Percentiles rank a stretch among this genome's conserved stretches.
Conservation (phyloP, 129 eudicot species). For the Lactuca sativa region DNA sequence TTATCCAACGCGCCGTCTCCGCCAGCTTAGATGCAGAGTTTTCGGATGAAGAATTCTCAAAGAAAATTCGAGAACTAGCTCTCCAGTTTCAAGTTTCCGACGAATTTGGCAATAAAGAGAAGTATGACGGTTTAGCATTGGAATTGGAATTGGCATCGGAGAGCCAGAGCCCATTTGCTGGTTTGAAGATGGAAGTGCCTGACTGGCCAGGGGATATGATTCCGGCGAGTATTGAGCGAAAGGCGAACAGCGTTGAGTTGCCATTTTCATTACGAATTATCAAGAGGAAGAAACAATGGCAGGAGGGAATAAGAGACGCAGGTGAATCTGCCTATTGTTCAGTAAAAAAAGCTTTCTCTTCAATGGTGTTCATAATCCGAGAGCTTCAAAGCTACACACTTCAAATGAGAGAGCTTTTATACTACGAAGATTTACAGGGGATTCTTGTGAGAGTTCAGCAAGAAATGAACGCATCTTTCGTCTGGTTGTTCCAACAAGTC, state of each 20-base stretch:
- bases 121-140: background rate
- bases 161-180: conserved; percentile 3
- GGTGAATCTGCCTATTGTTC: conserved; percentile 82
- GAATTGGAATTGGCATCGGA: conserved; percentile 8
- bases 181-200: conserved; percentile 13
- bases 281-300: conserved; percentile 68
- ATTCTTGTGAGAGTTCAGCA: conserved; percentile 64
- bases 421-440: conserved; percentile 72
- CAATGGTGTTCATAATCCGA: conserved; percentile 89
- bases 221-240: conserved; percentile 64
- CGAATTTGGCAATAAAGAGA: conserved; percentile 17
- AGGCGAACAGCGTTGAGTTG: conserved; percentile 73
- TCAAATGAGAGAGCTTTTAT: conserved; percentile 71
- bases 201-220: conserved; percentile 56
- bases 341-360: conserved; percentile 78
- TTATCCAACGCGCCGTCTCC: conserved; percentile 34
- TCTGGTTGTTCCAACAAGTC: conserved; percentile 90
- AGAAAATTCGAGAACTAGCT: conserved; percentile 55
- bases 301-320: conserved; percentile 47
- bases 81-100: conserved; percentile 47
- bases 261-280: conserved; percentile 88
- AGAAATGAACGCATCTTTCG: conserved; percentile 90
- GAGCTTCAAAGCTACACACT: conserved; percentile 82
- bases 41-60: conserved; percentile 78
- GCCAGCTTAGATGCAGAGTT: conserved; percentile 51